A percentile compares a stretch with the other conserved stretches of the same genome.
phyloP scores from a whole-genome alignment of 2,329 filamentous ascomycete genomes.

The Stagonosporopsis vannaccii region DNA sequence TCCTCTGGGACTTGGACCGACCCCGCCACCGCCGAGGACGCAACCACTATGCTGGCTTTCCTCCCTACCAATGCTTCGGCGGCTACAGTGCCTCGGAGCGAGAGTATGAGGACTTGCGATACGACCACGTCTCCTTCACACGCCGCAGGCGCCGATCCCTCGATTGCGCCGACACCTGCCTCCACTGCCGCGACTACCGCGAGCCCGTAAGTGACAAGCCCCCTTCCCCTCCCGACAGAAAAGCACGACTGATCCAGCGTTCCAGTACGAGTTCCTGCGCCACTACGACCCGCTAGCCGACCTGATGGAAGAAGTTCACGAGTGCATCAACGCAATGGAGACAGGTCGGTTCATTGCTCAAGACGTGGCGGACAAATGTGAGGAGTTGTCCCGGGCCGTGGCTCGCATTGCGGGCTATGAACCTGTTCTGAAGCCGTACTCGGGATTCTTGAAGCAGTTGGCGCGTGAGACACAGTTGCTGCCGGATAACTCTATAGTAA shows the following conservation, averaged over 20 bases:
- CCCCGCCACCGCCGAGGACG: neutral
- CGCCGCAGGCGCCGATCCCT: neutral
- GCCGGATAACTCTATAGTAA: neutral
- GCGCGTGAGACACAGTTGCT: slow-evolving; percentile 4
- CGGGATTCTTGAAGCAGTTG: slow-evolving; percentile 1
- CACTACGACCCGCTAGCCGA: neutral
- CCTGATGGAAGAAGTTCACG: slow-evolving; percentile 1
- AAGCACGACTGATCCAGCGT: neutral
- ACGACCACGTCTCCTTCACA: neutral
- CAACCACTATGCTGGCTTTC: neutral
- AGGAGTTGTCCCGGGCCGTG: slow-evolving; percentile 5
- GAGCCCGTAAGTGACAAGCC: neutral
- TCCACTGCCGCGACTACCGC: slow-evolving; percentile 2
- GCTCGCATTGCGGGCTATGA: slow-evolving; percentile 1
- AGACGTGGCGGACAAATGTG: slow-evolving; percentile 2
- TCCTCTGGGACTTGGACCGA: neutral
- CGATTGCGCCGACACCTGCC: neutral
- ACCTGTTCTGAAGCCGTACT: neutral
- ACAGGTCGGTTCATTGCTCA: neutral
- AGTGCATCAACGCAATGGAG: neutral
- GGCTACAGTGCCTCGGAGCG: neutral
- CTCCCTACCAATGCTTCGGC: neutral
- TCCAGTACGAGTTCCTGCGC: neutral
- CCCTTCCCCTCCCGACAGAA: too few relatives aligned
- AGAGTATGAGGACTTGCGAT: neutral